Evolutionary conservation across 1,284 basidiomycete species (phyloP), one percentile per base, ranked within the genome.

Genomic region (Cryptococcus neoformans): DNA sequence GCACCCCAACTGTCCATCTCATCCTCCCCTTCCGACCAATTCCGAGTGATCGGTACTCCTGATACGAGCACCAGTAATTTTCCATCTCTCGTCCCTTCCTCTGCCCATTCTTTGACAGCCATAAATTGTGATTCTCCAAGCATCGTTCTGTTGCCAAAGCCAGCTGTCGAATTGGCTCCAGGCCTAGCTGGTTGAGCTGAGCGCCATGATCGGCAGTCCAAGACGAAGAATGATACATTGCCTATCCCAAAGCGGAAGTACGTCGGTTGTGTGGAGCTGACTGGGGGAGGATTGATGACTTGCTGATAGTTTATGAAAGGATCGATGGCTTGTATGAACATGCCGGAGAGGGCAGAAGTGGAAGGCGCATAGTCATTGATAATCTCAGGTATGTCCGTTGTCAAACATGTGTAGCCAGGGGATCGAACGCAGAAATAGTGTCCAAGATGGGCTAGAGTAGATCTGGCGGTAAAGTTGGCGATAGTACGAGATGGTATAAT

Each of bases 351-450:
- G 21, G 35, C 38, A 14, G 44, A 36, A 9, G 16, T 36, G 9
- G 17, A 40, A n/a, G 57, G 57, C 3, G 57, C 46, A 17, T 51
- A 58, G 42, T 58, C 57, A 37, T 58, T 58, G 53, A 58, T 51
- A 37, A 58, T 58, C 34, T 58, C 57, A 46, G 54, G 57, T n/a
- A n/a, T n/a, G n/a, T n/a, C n/a, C n/a, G 39, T 58, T 53, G 40
- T 58, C 57, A 36, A 58, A 58, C 57, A 58, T 58, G 49, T 58
- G 57, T 4, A 58, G 28, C 53, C 53, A 58, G 2, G 57, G 57
- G 9, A 58, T 50, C 2, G 44, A 48, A 17, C 42, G 37, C 2
- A 58, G 49, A 14, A 52, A 39, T 10, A 49, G 49, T 10, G 57
- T 51, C 57, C 57, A 58, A 11, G 57, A 58, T 2, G 57, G 57